Conservation (phyloP, 2,329 filamentous ascomycete genomes). For the Fusarium humuli region DNA sequence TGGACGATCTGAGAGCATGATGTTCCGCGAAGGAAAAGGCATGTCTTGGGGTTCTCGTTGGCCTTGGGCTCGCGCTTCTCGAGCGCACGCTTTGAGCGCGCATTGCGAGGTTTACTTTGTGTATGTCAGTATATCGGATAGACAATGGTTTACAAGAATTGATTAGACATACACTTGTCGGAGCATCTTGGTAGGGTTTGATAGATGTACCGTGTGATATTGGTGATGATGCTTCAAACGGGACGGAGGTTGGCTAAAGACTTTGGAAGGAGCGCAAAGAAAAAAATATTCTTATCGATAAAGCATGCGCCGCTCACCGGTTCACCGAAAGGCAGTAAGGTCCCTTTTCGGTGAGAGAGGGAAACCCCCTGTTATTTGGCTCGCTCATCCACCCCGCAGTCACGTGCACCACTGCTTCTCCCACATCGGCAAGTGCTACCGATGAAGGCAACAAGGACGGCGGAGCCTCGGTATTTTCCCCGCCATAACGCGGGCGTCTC, state of each 20-base stretch:
- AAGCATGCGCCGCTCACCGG: constrained; percentile 20
- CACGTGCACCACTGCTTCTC: constrained; percentile 47
- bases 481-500: constrained; percentile 37
- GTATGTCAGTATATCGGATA: not conserved
- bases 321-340: constrained; percentile 18
- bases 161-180: constrained; percentile 59
- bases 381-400: constrained; percentile 47
- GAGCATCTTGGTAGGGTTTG: constrained; percentile 55
- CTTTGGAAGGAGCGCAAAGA: constrained; percentile 41
- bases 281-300: constrained; percentile 54
- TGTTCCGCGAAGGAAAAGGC: constrained; percentile 89
- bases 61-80: constrained; percentile 92
- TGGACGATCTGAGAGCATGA: constrained; percentile 85
- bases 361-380: not conserved
- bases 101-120: constrained; percentile 71
- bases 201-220: constrained; percentile 24
- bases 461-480: constrained; percentile 48
- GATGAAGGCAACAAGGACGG: constrained; percentile 30
- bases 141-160: not conserved
- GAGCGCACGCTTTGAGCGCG: constrained; percentile 93
- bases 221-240: constrained; percentile 23
- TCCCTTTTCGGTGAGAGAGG: constrained; percentile 9
- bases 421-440: constrained; percentile 28
- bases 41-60: constrained; percentile 89
- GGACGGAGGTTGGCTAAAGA: constrained; percentile 21